Evolutionary conservation across 768 basidiomycete genomes (phyloP).

Genomic region (Lepiota brunneoincarnata): DNA sequence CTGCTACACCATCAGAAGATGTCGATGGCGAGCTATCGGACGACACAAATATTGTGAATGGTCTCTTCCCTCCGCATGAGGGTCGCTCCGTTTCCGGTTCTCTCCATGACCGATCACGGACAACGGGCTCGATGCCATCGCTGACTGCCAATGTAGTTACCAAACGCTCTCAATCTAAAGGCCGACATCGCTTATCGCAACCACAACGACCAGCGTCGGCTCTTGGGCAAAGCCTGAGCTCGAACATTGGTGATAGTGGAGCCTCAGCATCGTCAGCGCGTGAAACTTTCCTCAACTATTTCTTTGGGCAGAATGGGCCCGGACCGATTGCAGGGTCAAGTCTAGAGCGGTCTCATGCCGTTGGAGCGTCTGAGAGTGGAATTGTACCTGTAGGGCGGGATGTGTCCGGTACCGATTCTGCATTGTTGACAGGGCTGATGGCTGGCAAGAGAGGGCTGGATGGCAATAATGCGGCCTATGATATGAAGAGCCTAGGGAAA

Average conservation of each 20-base stretch:
- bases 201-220: constrained; percentile 6
- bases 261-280: constrained; percentile 55
- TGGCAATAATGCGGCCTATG: constrained; percentile 82
- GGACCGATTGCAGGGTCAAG: constrained; percentile 65
- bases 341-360: constrained; percentile 34
- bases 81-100: constrained; percentile 76
- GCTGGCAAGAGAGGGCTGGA: constrained; percentile 66
- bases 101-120: constrained; percentile 69
- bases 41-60: constrained; percentile 52
- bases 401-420: constrained; percentile 50
- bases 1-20: constrained; percentile 37
- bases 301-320: constrained; percentile 90
- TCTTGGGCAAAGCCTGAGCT: not conserved
- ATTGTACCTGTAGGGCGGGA: constrained; percentile 62
- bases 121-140: constrained; percentile 24
- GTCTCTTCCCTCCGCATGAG: constrained; percentile 48
- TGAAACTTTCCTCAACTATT: constrained; percentile 95
- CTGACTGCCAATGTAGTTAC: constrained; percentile 30
- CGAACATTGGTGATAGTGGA: constrained; percentile 18
- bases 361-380: constrained; percentile 8
- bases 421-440: constrained; percentile 59
- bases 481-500: constrained; percentile 98
- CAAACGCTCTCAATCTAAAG: constrained; percentile 35
- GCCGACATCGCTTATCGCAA: constrained; percentile 20
- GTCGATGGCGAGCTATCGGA: constrained; percentile 58